Evolutionary conservation across 192 early-diverging fungal genomes (phyloP).

Genomic region (Jimgerdemannia flammicorona): DNA sequence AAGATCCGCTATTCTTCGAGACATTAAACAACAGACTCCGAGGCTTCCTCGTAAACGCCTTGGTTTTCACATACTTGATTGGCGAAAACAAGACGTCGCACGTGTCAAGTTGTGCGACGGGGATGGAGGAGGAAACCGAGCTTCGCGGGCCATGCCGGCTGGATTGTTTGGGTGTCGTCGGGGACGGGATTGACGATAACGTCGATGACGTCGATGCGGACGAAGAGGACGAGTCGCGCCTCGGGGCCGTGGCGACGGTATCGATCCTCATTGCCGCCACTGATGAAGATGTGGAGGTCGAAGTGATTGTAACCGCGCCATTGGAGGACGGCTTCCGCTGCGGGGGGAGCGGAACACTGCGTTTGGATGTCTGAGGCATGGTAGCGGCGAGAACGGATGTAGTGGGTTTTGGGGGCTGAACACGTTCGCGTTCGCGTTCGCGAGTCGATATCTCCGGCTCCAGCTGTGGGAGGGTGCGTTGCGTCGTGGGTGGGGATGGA

Average conservation of each 20-base stretch:
- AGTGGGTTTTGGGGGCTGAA: neutral
- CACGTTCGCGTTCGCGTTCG: too few relatives aligned
- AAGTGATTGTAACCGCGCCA: neutral
- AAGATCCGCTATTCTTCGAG: neutral
- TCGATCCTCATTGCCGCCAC: neutral
- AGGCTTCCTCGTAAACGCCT: neutral
- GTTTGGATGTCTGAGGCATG: neutral
- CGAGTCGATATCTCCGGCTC: neutral
- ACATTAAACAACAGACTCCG: neutral
- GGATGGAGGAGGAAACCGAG: neutral
- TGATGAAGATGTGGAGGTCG: neutral
- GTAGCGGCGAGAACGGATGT: neutral
- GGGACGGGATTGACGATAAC: neutral
- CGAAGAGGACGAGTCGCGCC: neutral
- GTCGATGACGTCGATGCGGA: neutral
- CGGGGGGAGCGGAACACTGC: neutral
- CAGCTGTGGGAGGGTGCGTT: too few relatives aligned
- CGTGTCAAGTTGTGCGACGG: neutral
- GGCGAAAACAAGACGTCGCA: constrained; percentile 1
- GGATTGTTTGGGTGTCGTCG: too few relatives aligned
- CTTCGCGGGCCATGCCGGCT: neutral
- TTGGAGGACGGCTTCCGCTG: neutral
- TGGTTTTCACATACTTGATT: neutral
- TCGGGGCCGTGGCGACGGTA: neutral
- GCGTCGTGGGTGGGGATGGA: neutral